Evolutionary conservation across 2,329 filamentous ascomycete species (phyloP).

Genomic region (Hymenoscyphus fraxineus): DNA sequence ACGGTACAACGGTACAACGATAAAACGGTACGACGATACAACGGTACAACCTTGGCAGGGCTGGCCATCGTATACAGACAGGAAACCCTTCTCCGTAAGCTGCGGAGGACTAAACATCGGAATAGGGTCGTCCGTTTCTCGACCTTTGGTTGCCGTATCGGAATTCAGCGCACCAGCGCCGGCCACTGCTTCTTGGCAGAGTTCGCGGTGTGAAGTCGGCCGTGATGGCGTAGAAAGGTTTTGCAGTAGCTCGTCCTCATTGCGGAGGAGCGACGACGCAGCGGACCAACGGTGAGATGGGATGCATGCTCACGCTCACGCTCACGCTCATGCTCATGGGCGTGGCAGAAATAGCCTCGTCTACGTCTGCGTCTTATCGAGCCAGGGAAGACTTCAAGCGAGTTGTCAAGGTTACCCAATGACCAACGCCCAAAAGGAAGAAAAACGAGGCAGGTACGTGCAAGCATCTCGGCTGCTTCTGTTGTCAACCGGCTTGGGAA

Average conservation of each 20-base stretch:
- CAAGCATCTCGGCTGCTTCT: constrained; percentile 5
- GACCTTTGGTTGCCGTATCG: constrained; percentile 3
- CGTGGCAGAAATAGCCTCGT: background rate
- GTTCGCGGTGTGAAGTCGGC: background rate
- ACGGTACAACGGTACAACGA: background rate
- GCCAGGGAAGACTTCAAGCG: constrained; percentile 9
- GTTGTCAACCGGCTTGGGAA: background rate
- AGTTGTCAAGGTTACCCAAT: constrained; percentile 7
- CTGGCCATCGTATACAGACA: constrained; percentile 2
- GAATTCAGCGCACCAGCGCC: background rate
- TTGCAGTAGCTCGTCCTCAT: background rate
- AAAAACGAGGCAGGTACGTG: constrained; percentile 15
- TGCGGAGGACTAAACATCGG: constrained; percentile 10
- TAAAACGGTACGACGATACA: background rate
- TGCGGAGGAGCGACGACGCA: constrained; percentile 2
- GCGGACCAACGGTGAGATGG: background rate
- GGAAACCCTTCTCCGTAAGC: constrained; percentile 5
- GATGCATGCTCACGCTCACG: constrained; percentile 5
- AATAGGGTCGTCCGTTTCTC: constrained; percentile 5
- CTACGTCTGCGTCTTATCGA: background rate
- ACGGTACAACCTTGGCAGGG: background rate
- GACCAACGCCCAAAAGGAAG: constrained; percentile 18
- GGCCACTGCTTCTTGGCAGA: background rate
- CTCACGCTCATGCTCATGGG: constrained; percentile 1
- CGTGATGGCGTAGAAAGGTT: background rate